Conservation (phyloP, 2,329 filamentous ascomycete genomes). For the Alternaria sp. region DNA sequence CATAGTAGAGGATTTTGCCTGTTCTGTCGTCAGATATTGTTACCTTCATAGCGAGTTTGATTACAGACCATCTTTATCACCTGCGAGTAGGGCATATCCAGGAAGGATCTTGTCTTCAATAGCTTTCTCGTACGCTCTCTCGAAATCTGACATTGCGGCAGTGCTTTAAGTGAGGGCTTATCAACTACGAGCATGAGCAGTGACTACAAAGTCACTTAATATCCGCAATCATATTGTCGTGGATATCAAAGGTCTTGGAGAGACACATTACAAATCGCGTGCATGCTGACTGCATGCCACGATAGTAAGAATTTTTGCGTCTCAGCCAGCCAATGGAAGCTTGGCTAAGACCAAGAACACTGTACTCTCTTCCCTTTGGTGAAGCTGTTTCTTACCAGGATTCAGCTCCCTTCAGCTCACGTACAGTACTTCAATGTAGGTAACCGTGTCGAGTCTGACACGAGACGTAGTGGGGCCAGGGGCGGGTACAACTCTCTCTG, state of each 20-base stretch:
- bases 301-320: background rate
- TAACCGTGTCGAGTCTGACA: background rate
- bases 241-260: background rate
- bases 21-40: background rate
- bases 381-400: background rate
- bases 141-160: conserved; percentile 5
- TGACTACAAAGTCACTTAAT: background rate
- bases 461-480: background rate
- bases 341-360: background rate
- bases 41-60: background rate
- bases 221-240: background rate
- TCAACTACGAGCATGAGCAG: background rate
- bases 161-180: background rate
- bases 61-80: conserved; percentile 12
- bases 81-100: conserved; percentile 19
- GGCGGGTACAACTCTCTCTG: background rate
- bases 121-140: conserved; percentile 11
- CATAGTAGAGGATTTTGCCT: conserved; percentile 18
- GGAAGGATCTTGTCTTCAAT: conserved; percentile 7
- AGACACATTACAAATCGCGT: background rate
- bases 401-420: background rate
- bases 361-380: background rate
- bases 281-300: conserved; percentile 1
- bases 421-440: background rate
- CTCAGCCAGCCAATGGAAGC: background rate